A percentile compares a stretch with the other conserved stretches of the same genome.
Evolutionary conservation across 257 asterid genomes (phyloP).

Genomic region (Capsicum chinense): DNA sequence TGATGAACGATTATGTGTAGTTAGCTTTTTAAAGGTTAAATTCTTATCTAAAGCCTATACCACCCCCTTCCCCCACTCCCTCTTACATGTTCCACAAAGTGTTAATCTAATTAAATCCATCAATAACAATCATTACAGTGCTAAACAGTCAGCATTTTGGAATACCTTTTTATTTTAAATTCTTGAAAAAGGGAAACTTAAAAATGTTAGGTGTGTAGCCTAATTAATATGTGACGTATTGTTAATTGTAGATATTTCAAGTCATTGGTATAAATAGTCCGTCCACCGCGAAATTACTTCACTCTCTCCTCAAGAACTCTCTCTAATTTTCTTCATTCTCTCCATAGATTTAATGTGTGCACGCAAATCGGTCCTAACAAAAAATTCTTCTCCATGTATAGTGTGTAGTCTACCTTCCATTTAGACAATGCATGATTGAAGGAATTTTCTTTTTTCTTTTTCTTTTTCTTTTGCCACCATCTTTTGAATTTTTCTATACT

Average conservation of each 20-base stretch:
- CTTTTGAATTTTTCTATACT: conserved; percentile 42
- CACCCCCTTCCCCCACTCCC: neutral
- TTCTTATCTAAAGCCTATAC: neutral
- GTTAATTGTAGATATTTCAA: no score
- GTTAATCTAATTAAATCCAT: neutral
- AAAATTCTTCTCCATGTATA: neutral
- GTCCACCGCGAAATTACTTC: no score
- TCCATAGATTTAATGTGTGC: no score
- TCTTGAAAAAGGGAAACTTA: conserved; percentile 38
- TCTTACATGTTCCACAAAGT: neutral
- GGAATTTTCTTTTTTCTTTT: conserved; percentile 40
- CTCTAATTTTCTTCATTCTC: no score
- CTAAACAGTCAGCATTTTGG: conserved; percentile 45
- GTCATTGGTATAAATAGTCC: no score
- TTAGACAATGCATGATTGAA: conserved; percentile 57
- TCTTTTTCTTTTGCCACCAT: conserved; percentile 23
- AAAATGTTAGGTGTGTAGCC: neutral
- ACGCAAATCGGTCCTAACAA: no score
- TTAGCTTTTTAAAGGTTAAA: neutral
- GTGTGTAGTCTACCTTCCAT: conserved; percentile 28
- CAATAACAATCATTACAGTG: conserved; percentile 31
- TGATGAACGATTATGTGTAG: no score
- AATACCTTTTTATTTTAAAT: conserved; percentile 48
- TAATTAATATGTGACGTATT: no score
- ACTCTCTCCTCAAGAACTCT: no score